Evolutionary conservation across 257 asterid species (phyloP).

Genomic region (Fraxinus anomala): DNA sequence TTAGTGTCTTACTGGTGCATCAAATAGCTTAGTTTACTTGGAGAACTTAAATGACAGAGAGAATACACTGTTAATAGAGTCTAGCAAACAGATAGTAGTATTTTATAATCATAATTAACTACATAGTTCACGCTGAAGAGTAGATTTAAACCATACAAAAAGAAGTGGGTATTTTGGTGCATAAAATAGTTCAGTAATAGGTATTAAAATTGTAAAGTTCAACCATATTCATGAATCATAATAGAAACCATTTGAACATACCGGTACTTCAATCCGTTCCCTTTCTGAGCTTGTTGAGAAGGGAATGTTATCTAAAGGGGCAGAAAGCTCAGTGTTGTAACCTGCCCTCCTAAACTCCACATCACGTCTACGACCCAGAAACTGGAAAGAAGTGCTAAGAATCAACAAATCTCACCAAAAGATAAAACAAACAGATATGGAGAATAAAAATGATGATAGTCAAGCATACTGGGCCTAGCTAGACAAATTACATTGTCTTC

Average conservation of each 20-base stretch:
- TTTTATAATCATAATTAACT: slow-evolving; percentile 1
- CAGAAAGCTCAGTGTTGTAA: slow-evolving; percentile 78
- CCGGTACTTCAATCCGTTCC: slow-evolving; percentile 88
- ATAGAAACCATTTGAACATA: slow-evolving; percentile 42
- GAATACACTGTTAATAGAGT: slow-evolving; percentile 12
- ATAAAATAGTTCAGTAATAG: not conserved
- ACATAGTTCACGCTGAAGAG: too few species aligned
- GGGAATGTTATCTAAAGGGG: slow-evolving; percentile 93
- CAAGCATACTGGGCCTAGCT: slow-evolving; percentile 31
- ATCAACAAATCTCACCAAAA: slow-evolving; percentile 16
- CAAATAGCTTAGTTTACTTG: slow-evolving; percentile 13
- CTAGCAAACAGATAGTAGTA: not conserved
- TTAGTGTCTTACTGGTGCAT: slow-evolving; percentile 8
- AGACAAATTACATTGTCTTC: slow-evolving; percentile 76
- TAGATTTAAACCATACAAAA: slow-evolving; percentile 12
- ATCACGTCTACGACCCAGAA: slow-evolving; percentile 92
- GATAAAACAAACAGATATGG: slow-evolving; percentile 16
- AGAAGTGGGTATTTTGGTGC: slow-evolving; percentile 1
- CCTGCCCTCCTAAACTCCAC: slow-evolving; percentile 83
- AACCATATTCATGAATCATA: not conserved
- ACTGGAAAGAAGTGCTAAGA: slow-evolving; percentile 45
- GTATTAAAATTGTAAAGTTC: slow-evolving; percentile 11
- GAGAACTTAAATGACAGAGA: not conserved
- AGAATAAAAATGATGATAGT: slow-evolving; percentile 21
- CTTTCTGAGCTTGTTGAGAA: slow-evolving; percentile 74